Evolutionary conservation across 441 rosid genomes (phyloP).

Genomic region (Gossypium gossypioides): DNA sequence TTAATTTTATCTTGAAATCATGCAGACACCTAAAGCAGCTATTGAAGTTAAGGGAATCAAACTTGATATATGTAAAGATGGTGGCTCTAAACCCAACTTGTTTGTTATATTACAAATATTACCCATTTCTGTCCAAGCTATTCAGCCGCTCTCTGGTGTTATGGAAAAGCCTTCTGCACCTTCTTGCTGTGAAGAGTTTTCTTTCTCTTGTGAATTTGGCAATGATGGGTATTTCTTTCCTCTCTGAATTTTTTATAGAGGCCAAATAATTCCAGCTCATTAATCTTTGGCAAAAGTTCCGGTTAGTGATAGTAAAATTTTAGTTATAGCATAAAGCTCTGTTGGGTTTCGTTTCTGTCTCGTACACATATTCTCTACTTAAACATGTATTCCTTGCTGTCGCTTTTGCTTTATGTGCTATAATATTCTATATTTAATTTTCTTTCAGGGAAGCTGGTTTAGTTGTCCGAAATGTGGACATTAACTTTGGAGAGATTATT

Average conservation of each 20-base stretch:
- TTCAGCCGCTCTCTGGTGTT: constrained; percentile 33
- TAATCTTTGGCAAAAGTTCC: constrained; percentile 2
- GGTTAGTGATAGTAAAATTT: not conserved
- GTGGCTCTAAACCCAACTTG: constrained; percentile 58
- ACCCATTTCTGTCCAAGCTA: constrained; percentile 50
- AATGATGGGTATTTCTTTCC: constrained; percentile 57
- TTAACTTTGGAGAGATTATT: constrained; percentile 58
- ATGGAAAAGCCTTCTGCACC: constrained; percentile 59
- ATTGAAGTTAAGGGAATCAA: constrained; percentile 65
- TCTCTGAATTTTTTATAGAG: constrained; percentile 5
- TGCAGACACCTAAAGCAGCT: constrained; percentile 64
- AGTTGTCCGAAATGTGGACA: constrained; percentile 52
- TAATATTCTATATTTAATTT: constrained; percentile 15
- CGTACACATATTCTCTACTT: constrained; percentile 6
- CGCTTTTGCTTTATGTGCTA: constrained; percentile 12
- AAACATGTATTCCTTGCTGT: constrained; percentile 12
- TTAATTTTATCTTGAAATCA: constrained; percentile 21
- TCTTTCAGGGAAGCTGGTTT: constrained; percentile 70
- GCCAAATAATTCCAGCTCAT: constrained; percentile 5
- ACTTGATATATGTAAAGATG: constrained; percentile 70
- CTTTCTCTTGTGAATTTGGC: constrained; percentile 75
- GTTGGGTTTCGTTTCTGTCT: not conserved
- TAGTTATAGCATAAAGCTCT: not conserved
- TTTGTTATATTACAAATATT: constrained; percentile 57
- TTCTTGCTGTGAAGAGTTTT: constrained; percentile 68